phyloP scores from a whole-genome alignment of 2,329 filamentous ascomycete species.

The Colletotrichum orbiculare region DNA sequence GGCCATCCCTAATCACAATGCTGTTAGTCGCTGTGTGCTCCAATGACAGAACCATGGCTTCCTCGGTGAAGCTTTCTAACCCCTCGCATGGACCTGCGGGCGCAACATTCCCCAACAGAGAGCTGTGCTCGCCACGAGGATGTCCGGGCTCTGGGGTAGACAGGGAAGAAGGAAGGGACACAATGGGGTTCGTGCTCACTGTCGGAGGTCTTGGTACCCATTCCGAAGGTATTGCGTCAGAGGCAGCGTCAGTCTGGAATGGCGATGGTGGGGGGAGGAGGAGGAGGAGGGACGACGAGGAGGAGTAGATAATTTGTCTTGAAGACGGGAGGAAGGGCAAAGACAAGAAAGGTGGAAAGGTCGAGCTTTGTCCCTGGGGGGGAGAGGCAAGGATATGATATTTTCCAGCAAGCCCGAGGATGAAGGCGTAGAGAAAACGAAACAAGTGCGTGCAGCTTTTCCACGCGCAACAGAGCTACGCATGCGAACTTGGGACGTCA shows the following conservation, averaged over 20 bases:
- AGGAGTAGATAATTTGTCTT: conserved; percentile 8
- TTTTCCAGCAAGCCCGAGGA: conserved; percentile 12
- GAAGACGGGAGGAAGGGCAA: conserved; percentile 2
- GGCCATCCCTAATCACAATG: conserved; percentile 54
- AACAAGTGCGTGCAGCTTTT: conserved; percentile 13
- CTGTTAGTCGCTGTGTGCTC: conserved; percentile 6
- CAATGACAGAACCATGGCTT: conserved; percentile 3
- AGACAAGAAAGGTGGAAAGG: conserved; percentile 5
- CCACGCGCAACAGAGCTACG: conserved; percentile 16
- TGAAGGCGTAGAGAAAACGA: neutral
- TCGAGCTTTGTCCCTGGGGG: neutral
- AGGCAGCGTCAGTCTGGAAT: conserved; percentile 25
- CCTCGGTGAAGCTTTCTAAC: neutral
- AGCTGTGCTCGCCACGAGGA: neutral
- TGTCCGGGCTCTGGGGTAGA: neutral
- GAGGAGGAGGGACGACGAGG: neutral
- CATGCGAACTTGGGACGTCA: conserved; percentile 20
- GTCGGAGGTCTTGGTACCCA: conserved; percentile 32
- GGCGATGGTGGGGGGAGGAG: conserved; percentile 7
- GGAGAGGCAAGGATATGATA: neutral
- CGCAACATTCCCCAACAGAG: conserved; percentile 4
- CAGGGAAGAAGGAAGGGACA: neutral
- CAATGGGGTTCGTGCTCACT: conserved; percentile 23
- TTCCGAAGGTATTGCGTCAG: conserved; percentile 25
- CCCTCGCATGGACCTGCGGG: conserved; percentile 2